Base-by-base conservation (phyloP, 2,329 filamentous ascomycete genomes). In the Fragosphaeria purpurea region DNA sequence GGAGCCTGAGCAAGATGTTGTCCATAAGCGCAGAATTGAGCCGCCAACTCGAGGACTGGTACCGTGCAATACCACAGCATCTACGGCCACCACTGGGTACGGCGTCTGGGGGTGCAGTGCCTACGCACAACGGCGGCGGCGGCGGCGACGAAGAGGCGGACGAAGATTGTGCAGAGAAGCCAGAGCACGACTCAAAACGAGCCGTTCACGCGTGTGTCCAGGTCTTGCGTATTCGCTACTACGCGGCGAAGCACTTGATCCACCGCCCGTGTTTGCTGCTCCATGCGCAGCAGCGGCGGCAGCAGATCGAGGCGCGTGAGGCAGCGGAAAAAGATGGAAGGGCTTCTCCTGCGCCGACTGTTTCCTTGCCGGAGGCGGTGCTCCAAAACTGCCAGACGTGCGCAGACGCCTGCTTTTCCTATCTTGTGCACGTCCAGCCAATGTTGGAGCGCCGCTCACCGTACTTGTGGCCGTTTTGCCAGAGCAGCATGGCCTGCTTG, bases 161-260 rank as follows among this genome's bases (percentile, higher is more conserved):
- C 4, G 35, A 6, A 1, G 37, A 11, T 31, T 10, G 32, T 13
- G 35, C n/a, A 39, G 34, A n/a, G 7, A 34, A 7, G n/a, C 22
- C 22, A 42, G 9, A 5, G 33, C 33, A 40, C 35, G 6, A 31
- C 45, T 5, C n/a, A 40, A 9, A 30, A 67, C 4, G 76, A 86
- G 53, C 83, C 22, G 22, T 22, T 22, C 22, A 22, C 22, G 22
- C 22, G 22, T 22, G 86, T 53, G 80, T 85, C 39, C 71, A 75
- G 34, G 80, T 83, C n/a, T 71, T 88, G 57, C 76, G 84, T 39
- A 79, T 80, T 5, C 86, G 87, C 59, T 88, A 86, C 61, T 87
- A 85, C 58, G 83, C 82, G 50, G 83, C 80, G 1, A 72, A 74
- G 22, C 85, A 87, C 57, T 78, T 88, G 57, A 84, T 86, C 52